Base-by-base conservation (phyloP, 495 filamentous ascomycete genomes). In the Penicillium arizonense region DNA sequence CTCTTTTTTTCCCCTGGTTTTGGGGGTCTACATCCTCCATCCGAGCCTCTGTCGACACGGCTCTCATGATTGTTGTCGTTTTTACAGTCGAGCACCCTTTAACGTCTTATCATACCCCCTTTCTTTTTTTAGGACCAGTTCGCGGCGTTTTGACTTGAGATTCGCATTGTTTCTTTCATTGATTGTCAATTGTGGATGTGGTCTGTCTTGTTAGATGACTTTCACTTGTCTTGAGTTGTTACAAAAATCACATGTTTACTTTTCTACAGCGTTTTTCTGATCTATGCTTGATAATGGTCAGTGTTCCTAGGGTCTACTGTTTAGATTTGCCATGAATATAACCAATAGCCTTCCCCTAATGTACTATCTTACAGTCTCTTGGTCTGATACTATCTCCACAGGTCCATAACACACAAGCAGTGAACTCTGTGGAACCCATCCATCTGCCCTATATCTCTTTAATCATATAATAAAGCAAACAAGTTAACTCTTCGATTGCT, bases 31-130 rank as follows among this genome's bases (percentile, higher is more conserved):
- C 37, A 30, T 36, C n/a, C 21, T 8, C 12, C n/a, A 37, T 43
- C 7, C 26, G 13, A 34, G 30, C 52, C 47, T 47, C 16, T 11
- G 34, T 40, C 6, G 13, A 39, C 14, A 45, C 32, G 44, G 42
- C 34, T 55, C 40, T 58, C 14, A 55, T 48, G 55, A 55, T 54
- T 52, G 42, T 30, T 55, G 39, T 52, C 14, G 36, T 32, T 41
- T 20, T 43, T 21, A 28, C 30, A 50, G 18, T 47, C 28, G 30
- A 47, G 34, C 36, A 36, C 28, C 23, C 32, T 55, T 46, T 55
- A 45, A 59, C 33, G 52, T 50, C 47, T 47, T 26, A 60, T 60
- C 59, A 62, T 62, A 62, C 59, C 59, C 57, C 47, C 57, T 51
- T 53, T 51, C 12, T 46, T 38, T 49, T 53, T 45, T 48, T 42